These are phyloP conservation scores for Tetrahymena elliotti DNA, from an alignment of 73 alveolate genomes.

Conservation along the genomic window DNA sequence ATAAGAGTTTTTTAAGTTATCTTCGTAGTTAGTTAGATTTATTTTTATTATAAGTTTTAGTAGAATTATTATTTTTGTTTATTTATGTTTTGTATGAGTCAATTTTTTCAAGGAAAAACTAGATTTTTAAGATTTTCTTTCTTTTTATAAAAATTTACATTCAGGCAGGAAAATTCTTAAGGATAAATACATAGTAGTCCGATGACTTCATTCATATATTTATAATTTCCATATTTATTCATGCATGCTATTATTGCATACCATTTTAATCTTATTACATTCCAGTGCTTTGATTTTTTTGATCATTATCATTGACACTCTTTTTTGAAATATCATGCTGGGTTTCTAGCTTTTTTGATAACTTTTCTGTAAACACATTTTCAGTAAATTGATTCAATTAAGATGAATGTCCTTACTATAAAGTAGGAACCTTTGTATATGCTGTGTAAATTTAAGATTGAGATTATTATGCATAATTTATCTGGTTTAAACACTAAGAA, in stretches of 20 bases:
- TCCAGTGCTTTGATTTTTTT: neutral
- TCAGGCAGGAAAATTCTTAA: neutral
- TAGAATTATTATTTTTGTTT: neutral
- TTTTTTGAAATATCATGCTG: neutral
- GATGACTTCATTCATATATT: too few species aligned
- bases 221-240: neutral
- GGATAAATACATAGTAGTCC: neutral
- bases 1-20: neutral
- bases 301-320: neutral
- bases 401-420: neutral
- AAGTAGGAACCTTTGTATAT: neutral
- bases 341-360: neutral
- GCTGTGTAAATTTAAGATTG: neutral
- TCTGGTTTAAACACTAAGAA: neutral
- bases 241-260: neutral
- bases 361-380: neutral
- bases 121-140: neutral
- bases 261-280: neutral
- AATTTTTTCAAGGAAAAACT: neutral
- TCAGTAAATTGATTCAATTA: neutral
- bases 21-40: neutral
- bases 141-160: neutral
- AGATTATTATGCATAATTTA: neutral
- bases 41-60: neutral
- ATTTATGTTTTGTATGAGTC: too few species aligned